A percentile compares a stretch with the other conserved stretches of the same genome.
Conservation (phyloP, 2,329 filamentous ascomycete species). For the Botrytis fabae region DNA sequence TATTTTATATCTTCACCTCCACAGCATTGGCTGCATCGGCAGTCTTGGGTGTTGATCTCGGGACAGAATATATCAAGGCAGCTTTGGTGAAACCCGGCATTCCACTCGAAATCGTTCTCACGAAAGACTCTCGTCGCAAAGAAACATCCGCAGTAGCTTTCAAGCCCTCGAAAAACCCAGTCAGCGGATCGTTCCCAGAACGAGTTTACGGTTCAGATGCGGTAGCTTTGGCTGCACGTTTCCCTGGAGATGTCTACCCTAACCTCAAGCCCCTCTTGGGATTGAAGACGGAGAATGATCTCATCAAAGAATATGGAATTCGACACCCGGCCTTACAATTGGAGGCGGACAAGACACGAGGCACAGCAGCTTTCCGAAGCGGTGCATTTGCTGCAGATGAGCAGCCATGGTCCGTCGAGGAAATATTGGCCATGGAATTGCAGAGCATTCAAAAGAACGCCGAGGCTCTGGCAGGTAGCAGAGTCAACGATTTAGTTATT, state of each 20-base stretch:
- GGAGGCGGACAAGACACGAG: constrained; percentile 57
- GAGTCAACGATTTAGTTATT: constrained; percentile 79
- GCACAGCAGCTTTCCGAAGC: constrained; percentile 82
- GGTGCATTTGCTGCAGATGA: constrained; percentile 61
- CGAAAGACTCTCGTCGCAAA: constrained; percentile 96
- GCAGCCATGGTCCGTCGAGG: constrained; percentile 78
- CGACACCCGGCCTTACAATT: constrained; percentile 79
- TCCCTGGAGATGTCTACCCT: constrained; percentile 89
- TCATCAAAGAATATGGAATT: constrained; percentile 68
- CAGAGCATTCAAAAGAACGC: constrained; percentile 90
- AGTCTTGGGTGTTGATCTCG: constrained; percentile 89
- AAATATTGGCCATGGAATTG: constrained; percentile 93
- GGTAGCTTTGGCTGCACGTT: constrained; percentile 79
- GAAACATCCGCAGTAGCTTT: constrained; percentile 89
- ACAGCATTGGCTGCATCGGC: constrained; percentile 53
- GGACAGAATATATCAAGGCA: constrained; percentile 96
- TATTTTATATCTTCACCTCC: constrained; percentile 40
- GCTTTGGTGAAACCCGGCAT: constrained; percentile 94
- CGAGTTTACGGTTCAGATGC: constrained; percentile 91
- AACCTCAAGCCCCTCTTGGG: constrained; percentile 93
- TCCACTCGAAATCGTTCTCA: constrained; percentile 95
- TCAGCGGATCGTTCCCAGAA: constrained; percentile 74
- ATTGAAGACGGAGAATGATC: constrained; percentile 59
- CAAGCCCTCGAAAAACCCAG: constrained; percentile 74
- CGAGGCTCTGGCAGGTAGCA: constrained; percentile 73